phyloP scores from a whole-genome alignment of 257 asterid species.

The Jaltomata sinuosa region DNA sequence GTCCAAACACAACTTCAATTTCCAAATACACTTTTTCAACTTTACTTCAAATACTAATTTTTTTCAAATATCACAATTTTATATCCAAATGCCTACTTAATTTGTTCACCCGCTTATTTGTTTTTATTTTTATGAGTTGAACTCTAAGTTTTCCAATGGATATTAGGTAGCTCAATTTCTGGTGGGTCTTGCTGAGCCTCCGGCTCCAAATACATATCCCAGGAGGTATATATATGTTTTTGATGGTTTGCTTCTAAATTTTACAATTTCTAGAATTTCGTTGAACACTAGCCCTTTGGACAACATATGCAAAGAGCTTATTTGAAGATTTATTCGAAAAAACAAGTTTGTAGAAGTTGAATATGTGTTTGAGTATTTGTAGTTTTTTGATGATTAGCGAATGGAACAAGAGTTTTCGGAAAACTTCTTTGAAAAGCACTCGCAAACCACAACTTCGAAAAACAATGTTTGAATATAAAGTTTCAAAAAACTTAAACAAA shows the following conservation, averaged over 20 bases:
- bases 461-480: background rate
- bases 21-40: background rate
- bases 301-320: background rate
- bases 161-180: conserved; percentile 84
- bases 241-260: background rate
- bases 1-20: background rate
- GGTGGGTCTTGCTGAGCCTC: conserved; percentile 83
- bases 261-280: background rate
- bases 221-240: conserved; percentile 38
- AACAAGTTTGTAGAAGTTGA: background rate
- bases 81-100: background rate
- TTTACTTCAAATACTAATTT: background rate
- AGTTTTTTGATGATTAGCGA: background rate
- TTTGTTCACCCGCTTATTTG: conserved; percentile 10
- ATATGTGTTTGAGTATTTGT: background rate
- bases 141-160: conserved; percentile 1
- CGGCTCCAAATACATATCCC: conserved; percentile 66
- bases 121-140: conserved; percentile 2
- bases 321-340: background rate
- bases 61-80: background rate
- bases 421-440: background rate
- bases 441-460: background rate
- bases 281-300: background rate
- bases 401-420: background rate
- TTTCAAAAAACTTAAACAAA: background rate